Evolutionary conservation across 2,329 filamentous ascomycete species (phyloP).

Genomic region (Diaporthe citri): DNA sequence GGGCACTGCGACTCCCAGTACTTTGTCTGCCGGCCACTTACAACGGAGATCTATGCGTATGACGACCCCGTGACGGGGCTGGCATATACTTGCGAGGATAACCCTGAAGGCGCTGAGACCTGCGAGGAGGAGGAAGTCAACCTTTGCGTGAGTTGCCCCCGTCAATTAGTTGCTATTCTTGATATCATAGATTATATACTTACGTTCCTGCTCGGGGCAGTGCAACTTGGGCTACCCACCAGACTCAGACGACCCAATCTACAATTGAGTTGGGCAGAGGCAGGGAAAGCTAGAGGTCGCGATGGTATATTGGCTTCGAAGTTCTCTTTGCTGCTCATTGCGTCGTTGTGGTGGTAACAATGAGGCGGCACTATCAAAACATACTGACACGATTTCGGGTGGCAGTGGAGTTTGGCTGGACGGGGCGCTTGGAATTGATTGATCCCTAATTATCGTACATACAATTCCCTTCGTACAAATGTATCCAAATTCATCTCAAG

Average conservation of each 20-base stretch:
- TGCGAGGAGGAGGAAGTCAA: background rate
- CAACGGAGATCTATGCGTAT: conserved; percentile 24
- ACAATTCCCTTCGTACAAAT: background rate
- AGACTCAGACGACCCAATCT: background rate
- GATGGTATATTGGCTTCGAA: no score
- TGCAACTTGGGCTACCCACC: conserved; percentile 15
- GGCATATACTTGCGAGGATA: conserved; percentile 29
- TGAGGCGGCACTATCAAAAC: background rate
- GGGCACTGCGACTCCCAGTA: conserved; percentile 31
- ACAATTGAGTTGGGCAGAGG: background rate
- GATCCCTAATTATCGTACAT: background rate
- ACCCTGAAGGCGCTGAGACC: background rate
- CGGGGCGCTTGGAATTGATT: background rate
- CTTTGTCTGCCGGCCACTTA: conserved; percentile 27
- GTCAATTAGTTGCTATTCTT: no score
- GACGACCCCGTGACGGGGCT: conserved; percentile 33
- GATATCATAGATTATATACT: background rate
- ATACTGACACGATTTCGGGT: background rate
- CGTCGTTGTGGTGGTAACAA: background rate
- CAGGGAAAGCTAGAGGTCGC: no score
- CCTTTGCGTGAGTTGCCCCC: background rate
- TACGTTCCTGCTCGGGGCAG: background rate
- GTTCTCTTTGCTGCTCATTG: background rate
- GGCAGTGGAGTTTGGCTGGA: background rate
- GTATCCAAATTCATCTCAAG: background rate